Evolutionary conservation across 805 yeast species (phyloP).

Genomic region (Teunomyces kruisii): DNA sequence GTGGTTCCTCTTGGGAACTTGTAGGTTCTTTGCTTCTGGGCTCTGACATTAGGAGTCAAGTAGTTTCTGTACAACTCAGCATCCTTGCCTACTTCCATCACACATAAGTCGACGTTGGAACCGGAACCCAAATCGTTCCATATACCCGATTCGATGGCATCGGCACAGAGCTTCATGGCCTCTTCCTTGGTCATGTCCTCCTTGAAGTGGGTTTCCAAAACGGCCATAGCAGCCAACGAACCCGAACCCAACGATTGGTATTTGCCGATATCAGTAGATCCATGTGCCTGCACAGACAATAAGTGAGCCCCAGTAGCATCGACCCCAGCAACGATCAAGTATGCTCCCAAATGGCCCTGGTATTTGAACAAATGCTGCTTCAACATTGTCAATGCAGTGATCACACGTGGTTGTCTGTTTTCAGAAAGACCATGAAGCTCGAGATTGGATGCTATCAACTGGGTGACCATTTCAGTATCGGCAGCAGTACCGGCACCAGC

Average conservation of each 20-base stretch:
- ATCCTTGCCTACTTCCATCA: constrained; percentile 90
- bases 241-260: constrained; percentile 95
- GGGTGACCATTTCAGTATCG: constrained; percentile 97
- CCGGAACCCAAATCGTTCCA: constrained; percentile 99
- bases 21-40: constrained; percentile 76
- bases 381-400: constrained; percentile 86
- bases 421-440: constrained; percentile 87
- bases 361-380: constrained; percentile 95
- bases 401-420: constrained; percentile 87
- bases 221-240: constrained; percentile 98
- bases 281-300: constrained; percentile 94
- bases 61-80: constrained; percentile 84
- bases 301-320: constrained; percentile 96
- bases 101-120: constrained; percentile 96
- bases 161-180: constrained; percentile 87
- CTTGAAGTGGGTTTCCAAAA: constrained; percentile 85
- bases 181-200: constrained; percentile 77
- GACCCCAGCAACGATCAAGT: constrained; percentile 95
- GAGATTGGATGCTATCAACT: constrained; percentile 83
- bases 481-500: constrained; percentile 99
- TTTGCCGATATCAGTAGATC: constrained; percentile 94
- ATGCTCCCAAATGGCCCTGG: constrained; percentile 97
- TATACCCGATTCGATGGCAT: constrained; percentile 95
- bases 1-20: constrained; percentile 94
- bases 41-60: constrained; percentile 87